These are phyloP conservation scores for Sistotremastrum niveocremeum DNA, from an alignment of 768 basidiomycete species.

Conservation along the genomic window DNA sequence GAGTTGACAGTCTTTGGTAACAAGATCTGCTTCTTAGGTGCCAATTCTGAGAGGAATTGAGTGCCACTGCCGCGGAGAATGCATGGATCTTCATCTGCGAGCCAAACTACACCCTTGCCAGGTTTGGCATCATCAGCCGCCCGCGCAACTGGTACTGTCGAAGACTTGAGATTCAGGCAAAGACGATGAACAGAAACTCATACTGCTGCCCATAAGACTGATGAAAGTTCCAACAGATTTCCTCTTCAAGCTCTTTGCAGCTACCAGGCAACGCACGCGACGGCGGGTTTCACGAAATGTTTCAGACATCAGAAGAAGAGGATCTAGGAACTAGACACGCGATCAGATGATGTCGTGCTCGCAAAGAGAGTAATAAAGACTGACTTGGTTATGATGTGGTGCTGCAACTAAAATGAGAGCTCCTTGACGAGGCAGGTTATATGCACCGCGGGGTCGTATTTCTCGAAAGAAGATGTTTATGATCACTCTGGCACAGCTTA, in stretches of 20 bases:
- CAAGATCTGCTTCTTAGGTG: constrained; percentile 73
- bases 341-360: neutral
- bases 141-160: constrained; percentile 78
- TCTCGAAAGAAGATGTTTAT: constrained; percentile 96
- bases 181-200: constrained; percentile 7
- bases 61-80: constrained; percentile 77
- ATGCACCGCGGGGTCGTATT: constrained; percentile 85
- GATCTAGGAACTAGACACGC: constrained; percentile 69
- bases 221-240: constrained; percentile 71
- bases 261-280: constrained; percentile 75
- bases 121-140: constrained; percentile 76
- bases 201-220: constrained; percentile 79
- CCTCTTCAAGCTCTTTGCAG: constrained; percentile 78
- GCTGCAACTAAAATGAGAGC: constrained; percentile 89
- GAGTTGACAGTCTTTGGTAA: constrained; percentile 72
- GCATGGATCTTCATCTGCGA: constrained; percentile 67
- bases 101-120: constrained; percentile 56
- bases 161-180: neutral
- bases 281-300: constrained; percentile 75
- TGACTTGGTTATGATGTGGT: constrained; percentile 83
- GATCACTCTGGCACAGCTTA: constrained; percentile 23
- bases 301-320: constrained; percentile 70
- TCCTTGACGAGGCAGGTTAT: constrained; percentile 83
- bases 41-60: constrained; percentile 57
- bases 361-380: constrained; percentile 8